phyloP scores from a whole-genome alignment of 1,139 yeast genomes.

The Protomyces lactucae-debilis region DNA sequence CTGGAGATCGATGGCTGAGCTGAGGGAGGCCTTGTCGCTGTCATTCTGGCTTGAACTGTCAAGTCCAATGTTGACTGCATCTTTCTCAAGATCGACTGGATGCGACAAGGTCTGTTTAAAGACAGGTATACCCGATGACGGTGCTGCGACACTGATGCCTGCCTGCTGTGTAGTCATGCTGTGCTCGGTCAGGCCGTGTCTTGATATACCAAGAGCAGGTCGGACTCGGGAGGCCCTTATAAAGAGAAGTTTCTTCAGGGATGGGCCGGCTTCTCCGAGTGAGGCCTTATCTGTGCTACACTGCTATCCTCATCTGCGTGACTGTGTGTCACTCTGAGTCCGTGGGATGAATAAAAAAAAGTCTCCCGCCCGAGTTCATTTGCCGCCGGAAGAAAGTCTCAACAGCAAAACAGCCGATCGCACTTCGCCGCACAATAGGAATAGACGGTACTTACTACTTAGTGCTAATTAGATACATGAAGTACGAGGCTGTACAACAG shows the following conservation, averaged over 20 bases:
- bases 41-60: neutral
- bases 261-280: neutral
- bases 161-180: neutral
- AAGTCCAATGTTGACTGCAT: neutral
- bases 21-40: neutral
- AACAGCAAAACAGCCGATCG: no score
- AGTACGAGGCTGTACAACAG: no score
- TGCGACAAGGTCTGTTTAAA: neutral
- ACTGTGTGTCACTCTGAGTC: no score
- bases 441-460: no score
- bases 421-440: no score
- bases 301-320: no score
- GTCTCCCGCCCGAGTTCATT: no score
- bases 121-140: neutral
- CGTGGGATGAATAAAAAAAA: no score
- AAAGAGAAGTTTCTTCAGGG: neutral
- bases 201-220: neutral
- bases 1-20: slow-evolving; percentile 30
- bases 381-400: no score
- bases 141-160: neutral
- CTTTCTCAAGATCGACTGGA: neutral
- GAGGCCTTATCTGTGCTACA: neutral
- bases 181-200: neutral
- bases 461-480: no score
- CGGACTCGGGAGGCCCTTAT: neutral